Percentiles rank a stretch among this genome's conserved stretches.
These are phyloP conservation scores for Elsinoe ampelina DNA, from an alignment of 2,329 filamentous ascomycete genomes.

Conservation along the genomic window DNA sequence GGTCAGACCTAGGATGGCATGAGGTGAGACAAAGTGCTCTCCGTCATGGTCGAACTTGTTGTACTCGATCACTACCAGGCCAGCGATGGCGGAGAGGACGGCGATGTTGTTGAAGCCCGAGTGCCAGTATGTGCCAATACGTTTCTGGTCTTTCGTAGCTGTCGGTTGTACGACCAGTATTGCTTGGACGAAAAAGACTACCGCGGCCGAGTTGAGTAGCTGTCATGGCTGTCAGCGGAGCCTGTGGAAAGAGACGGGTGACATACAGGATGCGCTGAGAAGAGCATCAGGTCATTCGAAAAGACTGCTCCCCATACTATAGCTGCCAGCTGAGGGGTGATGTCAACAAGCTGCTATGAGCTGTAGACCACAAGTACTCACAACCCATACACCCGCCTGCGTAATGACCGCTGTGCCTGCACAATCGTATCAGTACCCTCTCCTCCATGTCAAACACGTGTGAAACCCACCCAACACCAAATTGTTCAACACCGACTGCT, in stretches of 20 bases:
- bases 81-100: slow-evolving; percentile 52
- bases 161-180: slow-evolving; percentile 84
- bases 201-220: slow-evolving; percentile 52
- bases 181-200: slow-evolving; percentile 69
- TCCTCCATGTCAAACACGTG: not conserved
- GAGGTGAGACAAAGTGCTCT: slow-evolving; percentile 67
- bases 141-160: slow-evolving; percentile 65
- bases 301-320: slow-evolving; percentile 74
- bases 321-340: slow-evolving; percentile 47
- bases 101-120: slow-evolving; percentile 59
- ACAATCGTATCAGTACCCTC: slow-evolving; percentile 17
- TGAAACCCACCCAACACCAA: slow-evolving; percentile 55
- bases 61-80: slow-evolving; percentile 63
- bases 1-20: slow-evolving; percentile 72
- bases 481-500: slow-evolving; percentile 58
- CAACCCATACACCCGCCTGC: slow-evolving; percentile 66
- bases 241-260: no score
- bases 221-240: slow-evolving; percentile 21
- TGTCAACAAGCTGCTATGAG: slow-evolving; percentile 15
- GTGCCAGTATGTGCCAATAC: slow-evolving; percentile 54
- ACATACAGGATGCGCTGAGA: slow-evolving; percentile 88
- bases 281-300: slow-evolving; percentile 61
- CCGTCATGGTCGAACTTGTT: slow-evolving; percentile 67
- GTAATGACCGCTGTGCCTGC: slow-evolving; percentile 72
- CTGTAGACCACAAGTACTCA: slow-evolving; percentile 27